Base-by-base conservation (phyloP, 1,139 yeast species). In the Saccharomycopsis hybrid region DNA sequence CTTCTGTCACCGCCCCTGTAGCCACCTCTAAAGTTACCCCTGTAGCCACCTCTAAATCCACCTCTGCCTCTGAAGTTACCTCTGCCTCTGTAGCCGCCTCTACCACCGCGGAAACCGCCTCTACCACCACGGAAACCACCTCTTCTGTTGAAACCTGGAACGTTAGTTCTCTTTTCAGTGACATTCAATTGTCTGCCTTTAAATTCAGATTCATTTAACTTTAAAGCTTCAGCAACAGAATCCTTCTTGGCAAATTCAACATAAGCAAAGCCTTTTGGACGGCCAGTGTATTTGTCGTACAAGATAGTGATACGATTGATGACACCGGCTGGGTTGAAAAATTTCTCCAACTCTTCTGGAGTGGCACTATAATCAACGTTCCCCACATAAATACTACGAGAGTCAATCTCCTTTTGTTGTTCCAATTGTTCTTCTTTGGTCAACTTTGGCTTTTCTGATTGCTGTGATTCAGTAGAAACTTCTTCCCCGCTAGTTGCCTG, bases 91-190 rank as follows among this genome's bases (percentile, higher is more conserved):
- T n/a, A n/a, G n/a, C n/a, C n/a, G n/a, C n/a, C n/a, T n/a, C n/a
- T n/a, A n/a, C n/a, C n/a, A n/a, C n/a, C n/a, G n/a, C n/a, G n/a
- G n/a, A n/a, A n/a, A n/a, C n/a, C n/a, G n/a, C n/a, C n/a, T n/a
- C n/a, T n/a, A n/a, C n/a, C n/a, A n/a, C n/a, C n/a, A 42, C 39
- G 18, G 54, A 38, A 32, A 18, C 52, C 33, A 45, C 53, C 35
- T 31, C 40, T 41, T 31, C 54, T 43, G 42, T 70, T 67, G 52
- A 76, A 67, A 0, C 85, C 85, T 1, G 86, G 88, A 28, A 82
- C 64, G 57, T 83, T 83, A 1, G 88, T 81, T 62, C 89, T 73
- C 62, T 83, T 83, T n/a, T 75, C 76, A 48, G 72, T 44, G 31
- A 52, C 49, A 24, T 41, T 41, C 27, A 52, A 39, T 3, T 5